phyloP scores from a whole-genome alignment of 2,329 filamentous ascomycete genomes.

The Magnaporthiopsis incrustans region DNA sequence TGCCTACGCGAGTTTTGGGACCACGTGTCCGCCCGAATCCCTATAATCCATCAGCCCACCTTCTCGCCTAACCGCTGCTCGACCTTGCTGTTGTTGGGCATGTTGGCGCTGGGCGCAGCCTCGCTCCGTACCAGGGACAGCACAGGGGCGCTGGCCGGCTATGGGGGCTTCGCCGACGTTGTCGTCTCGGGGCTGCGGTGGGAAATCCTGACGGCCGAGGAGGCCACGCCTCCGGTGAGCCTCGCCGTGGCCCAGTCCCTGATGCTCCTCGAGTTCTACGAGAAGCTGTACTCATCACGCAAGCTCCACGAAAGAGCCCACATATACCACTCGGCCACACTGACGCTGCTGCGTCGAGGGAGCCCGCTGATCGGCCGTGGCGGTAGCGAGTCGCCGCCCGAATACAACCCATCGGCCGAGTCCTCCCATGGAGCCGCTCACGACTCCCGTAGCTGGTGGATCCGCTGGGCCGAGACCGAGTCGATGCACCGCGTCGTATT shows the following conservation, averaged over 20 bases:
- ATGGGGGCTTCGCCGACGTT: conserved; percentile 43
- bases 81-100: conserved; percentile 67
- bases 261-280: conserved; percentile 76
- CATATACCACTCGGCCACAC: conserved; percentile 79
- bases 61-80: conserved; percentile 76
- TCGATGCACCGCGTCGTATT: conserved; percentile 82
- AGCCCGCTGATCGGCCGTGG: conserved; percentile 77
- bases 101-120: conserved; percentile 77
- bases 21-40: conserved; percentile 75
- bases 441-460: conserved; percentile 58
- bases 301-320: conserved; percentile 80
- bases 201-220: conserved; percentile 74
- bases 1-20: conserved; percentile 86
- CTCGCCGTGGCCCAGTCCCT: conserved; percentile 85
- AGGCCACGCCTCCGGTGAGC: conserved; percentile 75
- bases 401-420: conserved; percentile 35
- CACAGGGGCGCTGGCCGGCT: conserved; percentile 39
- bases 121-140: conserved; percentile 61
- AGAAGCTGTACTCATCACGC: conserved; percentile 84
- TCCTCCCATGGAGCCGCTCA: conserved; percentile 21
- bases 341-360: conserved; percentile 77
- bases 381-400: conserved; percentile 70
- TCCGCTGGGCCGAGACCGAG: conserved; percentile 81
- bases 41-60: conserved; percentile 81
- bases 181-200: conserved; percentile 68